Percentiles rank a stretch among this genome's conserved stretches.
Evolutionary conservation across 1,139 yeast species (phyloP).

Genomic region (Geotrichum macrosporum): DNA sequence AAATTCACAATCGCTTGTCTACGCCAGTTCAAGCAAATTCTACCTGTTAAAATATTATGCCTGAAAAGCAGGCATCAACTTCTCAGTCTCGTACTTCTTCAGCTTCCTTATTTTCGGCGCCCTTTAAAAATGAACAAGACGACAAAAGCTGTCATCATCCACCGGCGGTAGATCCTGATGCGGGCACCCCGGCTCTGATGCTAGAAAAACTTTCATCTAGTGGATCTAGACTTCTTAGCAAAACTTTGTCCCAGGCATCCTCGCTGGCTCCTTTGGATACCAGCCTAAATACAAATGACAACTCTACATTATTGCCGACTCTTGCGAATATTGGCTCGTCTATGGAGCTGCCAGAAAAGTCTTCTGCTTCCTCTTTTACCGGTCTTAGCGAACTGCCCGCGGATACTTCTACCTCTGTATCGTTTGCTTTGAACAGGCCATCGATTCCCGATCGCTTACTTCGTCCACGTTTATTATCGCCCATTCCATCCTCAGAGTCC

Average conservation of each 20-base stretch:
- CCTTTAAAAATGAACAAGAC: no score
- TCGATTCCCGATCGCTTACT: neutral
- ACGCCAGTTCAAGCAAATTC: no score
- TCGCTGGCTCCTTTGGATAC: conserved; percentile 3
- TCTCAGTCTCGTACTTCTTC: no score
- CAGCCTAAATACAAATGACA: neutral
- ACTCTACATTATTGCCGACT: neutral
- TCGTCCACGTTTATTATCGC: conserved; percentile 13
- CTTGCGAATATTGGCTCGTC: no score
- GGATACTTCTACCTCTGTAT: conserved; percentile 5
- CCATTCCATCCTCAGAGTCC: conserved; percentile 20
- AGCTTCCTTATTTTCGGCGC: no score
- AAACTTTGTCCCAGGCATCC: conserved; percentile 17
- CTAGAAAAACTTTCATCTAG: conserved; percentile 13
- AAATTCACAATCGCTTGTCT: no score
- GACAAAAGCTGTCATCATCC: neutral
- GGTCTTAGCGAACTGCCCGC: no score
- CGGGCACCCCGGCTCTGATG: conserved; percentile 1
- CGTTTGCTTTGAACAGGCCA: neutral
- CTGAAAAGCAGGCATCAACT: no score
- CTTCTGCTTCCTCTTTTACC: neutral
- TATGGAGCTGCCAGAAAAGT: neutral
- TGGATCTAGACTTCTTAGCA: conserved; percentile 13
- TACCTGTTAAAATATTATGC: no score
- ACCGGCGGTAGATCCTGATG: neutral